A percentile compares a stretch with the other conserved stretches of the same genome.
phyloP scores from a whole-genome alignment of 306 rosid genomes.

The Casuarina equisetifolia region DNA sequence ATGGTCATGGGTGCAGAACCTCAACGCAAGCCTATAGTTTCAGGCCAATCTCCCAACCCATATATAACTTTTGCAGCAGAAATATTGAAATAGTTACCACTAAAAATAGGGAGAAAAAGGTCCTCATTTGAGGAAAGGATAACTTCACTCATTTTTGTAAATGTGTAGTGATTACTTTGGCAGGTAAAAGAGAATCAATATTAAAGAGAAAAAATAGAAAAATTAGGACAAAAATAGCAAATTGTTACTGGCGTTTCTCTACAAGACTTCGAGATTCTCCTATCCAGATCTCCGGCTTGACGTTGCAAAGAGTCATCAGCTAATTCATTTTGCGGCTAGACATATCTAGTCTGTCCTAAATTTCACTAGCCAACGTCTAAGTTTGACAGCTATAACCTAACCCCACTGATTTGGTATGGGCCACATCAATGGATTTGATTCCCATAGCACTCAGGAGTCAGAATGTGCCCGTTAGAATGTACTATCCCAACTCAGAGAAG shows the following conservation, averaged over 20 bases:
- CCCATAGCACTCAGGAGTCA: neutral
- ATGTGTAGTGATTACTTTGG: neutral
- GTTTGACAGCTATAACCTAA: neutral
- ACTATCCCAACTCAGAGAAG: conserved; percentile 1
- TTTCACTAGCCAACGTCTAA: neutral
- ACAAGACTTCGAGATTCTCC: conserved; percentile 14
- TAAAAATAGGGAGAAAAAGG: neutral
- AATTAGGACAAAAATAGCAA: neutral
- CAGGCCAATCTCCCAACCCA: neutral
- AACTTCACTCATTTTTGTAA: neutral
- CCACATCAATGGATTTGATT: neutral
- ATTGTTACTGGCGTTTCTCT: conserved; percentile 6
- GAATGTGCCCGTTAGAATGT: neutral
- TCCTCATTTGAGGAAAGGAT: neutral
- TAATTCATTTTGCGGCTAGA: neutral
- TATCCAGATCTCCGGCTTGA: conserved; percentile 11
- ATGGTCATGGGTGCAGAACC: neutral
- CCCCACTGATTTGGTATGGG: neutral
- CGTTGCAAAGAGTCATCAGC: neutral
- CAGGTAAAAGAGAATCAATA: neutral
- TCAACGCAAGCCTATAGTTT: neutral
- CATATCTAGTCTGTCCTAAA: conserved; percentile 11
- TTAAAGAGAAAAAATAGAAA: neutral
- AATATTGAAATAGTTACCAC: conserved; percentile 10
- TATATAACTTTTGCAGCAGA: neutral